Conservation (phyloP, 805 yeast genomes). For the Metschnikowia cerradonensis region DNA sequence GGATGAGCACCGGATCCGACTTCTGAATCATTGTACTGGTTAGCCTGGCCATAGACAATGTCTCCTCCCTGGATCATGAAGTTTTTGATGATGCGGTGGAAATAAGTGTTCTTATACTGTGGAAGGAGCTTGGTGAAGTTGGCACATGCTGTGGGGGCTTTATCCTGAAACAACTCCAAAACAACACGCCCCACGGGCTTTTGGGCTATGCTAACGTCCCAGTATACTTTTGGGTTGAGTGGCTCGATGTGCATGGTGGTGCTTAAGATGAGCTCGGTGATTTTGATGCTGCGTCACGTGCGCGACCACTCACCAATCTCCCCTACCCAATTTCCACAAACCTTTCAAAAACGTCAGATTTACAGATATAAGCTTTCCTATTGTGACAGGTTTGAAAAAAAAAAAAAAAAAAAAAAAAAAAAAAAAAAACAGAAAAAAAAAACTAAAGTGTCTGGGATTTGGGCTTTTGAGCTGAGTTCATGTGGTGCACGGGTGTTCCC, state of each 20-base stretch:
- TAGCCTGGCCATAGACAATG: constrained; percentile 36
- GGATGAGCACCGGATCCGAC: constrained; percentile 34
- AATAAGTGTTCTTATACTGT: constrained; percentile 42
- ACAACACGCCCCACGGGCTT: constrained; percentile 56
- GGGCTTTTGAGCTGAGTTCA: not conserved
- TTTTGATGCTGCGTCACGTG: not conserved
- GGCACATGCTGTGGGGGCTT: constrained; percentile 55
- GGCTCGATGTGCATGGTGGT: constrained; percentile 30
- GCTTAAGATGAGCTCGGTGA: not conserved
- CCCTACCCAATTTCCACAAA: too few relatives aligned
- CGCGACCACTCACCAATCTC: too few relatives aligned
- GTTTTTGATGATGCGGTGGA: constrained; percentile 63
- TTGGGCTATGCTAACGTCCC: constrained; percentile 51
- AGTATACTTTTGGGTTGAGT: constrained; percentile 31
- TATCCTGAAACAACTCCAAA: constrained; percentile 42
- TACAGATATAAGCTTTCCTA: too few relatives aligned
- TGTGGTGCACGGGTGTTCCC: not conserved
- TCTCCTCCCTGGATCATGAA: constrained; percentile 74
- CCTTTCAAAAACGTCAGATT: too few relatives aligned
- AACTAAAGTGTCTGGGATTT: not conserved
- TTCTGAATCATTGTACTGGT: constrained; percentile 21
- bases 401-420: too few relatives aligned
- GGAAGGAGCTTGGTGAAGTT: constrained; percentile 46
- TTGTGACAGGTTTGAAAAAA: too few relatives aligned
- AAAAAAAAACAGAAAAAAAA: too few relatives aligned